A percentile compares a stretch with the other conserved stretches of the same genome.
Conservation (phyloP, 2,329 filamentous ascomycete genomes). For the Phyllosticta capitalensis region DNA sequence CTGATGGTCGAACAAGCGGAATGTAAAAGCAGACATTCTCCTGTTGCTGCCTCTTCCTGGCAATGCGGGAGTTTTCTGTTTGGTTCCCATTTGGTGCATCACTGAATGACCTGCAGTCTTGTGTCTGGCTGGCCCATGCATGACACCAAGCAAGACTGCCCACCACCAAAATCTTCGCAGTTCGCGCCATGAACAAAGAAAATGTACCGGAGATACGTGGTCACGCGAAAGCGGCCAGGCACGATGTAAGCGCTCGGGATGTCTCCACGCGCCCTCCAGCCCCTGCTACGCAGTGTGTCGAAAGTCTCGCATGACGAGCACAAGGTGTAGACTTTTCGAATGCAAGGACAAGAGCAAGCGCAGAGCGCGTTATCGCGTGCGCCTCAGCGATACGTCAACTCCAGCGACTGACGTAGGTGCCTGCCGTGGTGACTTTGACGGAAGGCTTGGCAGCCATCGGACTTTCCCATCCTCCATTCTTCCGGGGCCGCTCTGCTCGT, state of each 20-base stretch:
- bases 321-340: neutral
- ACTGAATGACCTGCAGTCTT: neutral
- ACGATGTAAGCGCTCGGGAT: neutral
- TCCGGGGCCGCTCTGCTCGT: neutral
- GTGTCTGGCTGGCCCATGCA: neutral
- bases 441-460: constrained; percentile 7
- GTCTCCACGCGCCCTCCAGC: neutral
- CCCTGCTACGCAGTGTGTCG: no score
- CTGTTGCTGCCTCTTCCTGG: neutral
- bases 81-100: neutral
- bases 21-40: no score
- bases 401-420: neutral
- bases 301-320: neutral
- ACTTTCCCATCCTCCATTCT: constrained; percentile 8
- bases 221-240: neutral
- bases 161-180: neutral
- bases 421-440: neutral
- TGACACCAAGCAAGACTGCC: neutral
- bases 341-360: no score
- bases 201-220: neutral
- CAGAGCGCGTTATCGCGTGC: neutral
- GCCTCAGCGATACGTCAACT: no score
- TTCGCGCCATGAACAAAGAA: neutral
- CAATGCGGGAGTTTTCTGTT: neutral
- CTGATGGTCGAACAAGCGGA: no score